phyloP scores from a whole-genome alignment of 106 monocot species.

The Dendrobium chrysotoxum region DNA sequence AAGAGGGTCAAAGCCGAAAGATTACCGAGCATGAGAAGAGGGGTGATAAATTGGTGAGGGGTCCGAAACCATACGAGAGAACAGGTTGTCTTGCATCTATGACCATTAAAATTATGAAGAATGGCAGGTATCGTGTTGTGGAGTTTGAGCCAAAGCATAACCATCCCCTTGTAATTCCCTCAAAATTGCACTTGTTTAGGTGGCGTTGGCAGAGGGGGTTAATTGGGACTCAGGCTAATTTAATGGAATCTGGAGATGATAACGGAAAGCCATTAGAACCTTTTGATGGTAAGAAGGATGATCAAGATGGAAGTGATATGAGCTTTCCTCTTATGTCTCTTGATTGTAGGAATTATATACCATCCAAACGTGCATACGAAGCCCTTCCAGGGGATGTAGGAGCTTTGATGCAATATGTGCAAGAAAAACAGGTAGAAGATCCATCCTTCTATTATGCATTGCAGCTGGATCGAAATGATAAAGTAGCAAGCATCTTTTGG shows the following conservation, averaged over 20 bases:
- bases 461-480: conserved; percentile 20
- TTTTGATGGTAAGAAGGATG: conserved; percentile 7
- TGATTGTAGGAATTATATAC: conserved; percentile 20
- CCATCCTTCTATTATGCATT: conserved; percentile 34
- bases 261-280: not conserved
- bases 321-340: not conserved
- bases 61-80: conserved; percentile 31
- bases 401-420: conserved; percentile 31
- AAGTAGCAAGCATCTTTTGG: conserved; percentile 29
- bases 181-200: conserved; percentile 33
- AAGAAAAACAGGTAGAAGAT: conserved; percentile 17
- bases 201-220: conserved; percentile 33
- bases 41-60: conserved; percentile 10
- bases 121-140: conserved; percentile 31
- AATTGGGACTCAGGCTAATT: conserved; percentile 1
- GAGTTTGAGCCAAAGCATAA: conserved; percentile 41
- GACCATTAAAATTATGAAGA: conserved; percentile 40
- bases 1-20: conserved; percentile 35
- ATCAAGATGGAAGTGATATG: not conserved
- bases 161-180: conserved; percentile 37
- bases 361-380: conserved; percentile 7
- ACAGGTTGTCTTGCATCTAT: conserved; percentile 39
- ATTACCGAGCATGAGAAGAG: conserved; percentile 3
- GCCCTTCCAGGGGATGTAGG: conserved; percentile 30
- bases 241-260: conserved; percentile 6